These are phyloP conservation scores for Vitis rotundifolia DNA, from an alignment of 164 flowering plant genomes.

Conservation along the genomic window DNA sequence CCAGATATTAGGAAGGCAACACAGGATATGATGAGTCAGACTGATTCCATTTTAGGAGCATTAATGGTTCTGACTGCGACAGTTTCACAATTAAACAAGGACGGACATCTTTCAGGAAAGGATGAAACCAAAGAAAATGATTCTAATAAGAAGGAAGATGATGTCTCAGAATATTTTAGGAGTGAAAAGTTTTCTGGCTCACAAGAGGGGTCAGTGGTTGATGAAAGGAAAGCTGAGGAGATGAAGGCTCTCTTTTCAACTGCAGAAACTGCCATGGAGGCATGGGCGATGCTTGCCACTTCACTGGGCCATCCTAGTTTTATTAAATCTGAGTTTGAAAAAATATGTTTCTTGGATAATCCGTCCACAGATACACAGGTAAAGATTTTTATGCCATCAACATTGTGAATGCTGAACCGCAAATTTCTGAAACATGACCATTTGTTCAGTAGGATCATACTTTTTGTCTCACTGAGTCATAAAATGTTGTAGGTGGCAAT, in stretches of 20 bases:
- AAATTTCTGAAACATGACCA: neutral
- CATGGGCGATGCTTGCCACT: conserved; percentile 98
- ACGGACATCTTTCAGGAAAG: conserved; percentile 21
- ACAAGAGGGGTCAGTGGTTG: conserved; percentile 33
- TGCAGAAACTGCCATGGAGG: conserved; percentile 99
- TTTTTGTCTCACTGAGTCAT: conserved; percentile 3
- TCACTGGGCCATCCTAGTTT: conserved; percentile 93
- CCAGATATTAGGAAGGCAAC: conserved; percentile 78
- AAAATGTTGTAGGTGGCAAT: conserved; percentile 75
- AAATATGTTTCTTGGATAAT: conserved; percentile 90
- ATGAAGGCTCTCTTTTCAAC: conserved; percentile 78
- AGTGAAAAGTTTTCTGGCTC: conserved; percentile 19
- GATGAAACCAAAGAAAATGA: conserved; percentile 23
- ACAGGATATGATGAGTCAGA: conserved; percentile 55
- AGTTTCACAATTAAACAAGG: conserved; percentile 54
- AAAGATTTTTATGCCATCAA: conserved; percentile 9
- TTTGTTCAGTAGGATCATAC: neutral
- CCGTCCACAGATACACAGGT: conserved; percentile 89
- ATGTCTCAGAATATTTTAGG: conserved; percentile 6
- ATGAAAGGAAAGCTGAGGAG: conserved; percentile 74
- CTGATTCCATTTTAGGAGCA: conserved; percentile 65
- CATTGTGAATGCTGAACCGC: too few species aligned
- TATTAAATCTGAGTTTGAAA: conserved; percentile 96
- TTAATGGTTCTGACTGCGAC: conserved; percentile 69
- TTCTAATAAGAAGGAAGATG: conserved; percentile 22